Conservation (phyloP, 768 basidiomycete genomes). For the Kwoniella bestiolae region DNA sequence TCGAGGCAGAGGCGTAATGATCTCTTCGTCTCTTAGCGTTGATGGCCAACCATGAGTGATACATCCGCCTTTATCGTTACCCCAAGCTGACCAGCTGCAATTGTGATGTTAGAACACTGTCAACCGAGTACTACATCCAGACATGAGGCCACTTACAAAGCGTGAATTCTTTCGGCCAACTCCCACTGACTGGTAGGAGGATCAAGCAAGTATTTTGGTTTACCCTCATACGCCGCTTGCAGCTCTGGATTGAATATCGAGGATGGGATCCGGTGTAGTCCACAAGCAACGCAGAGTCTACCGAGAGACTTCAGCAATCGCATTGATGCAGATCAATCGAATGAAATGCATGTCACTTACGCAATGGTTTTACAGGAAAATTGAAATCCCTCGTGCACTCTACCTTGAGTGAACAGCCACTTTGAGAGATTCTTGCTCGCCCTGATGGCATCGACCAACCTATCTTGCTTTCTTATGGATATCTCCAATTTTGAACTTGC, state of each 20-base stretch:
- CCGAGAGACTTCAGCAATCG: not conserved
- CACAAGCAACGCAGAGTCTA: constrained; percentile 38
- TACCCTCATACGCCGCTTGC: not conserved
- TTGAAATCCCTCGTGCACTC: constrained; percentile 30
- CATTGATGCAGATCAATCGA: too few relatives aligned
- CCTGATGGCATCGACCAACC: constrained; percentile 39
- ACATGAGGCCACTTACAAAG: constrained; percentile 35
- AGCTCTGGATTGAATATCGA: not conserved
- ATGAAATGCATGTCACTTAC: constrained; percentile 9
- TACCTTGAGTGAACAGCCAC: constrained; percentile 33
- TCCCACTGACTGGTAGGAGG: constrained; percentile 35
- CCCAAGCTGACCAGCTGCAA: constrained; percentile 39
- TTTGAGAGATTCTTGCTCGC: constrained; percentile 34
- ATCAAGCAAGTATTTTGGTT: constrained; percentile 14
- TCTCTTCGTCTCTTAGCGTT: constrained; percentile 21
- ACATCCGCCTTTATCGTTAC: constrained; percentile 28
- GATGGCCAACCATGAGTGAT: constrained; percentile 28
- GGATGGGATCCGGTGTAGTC: constrained; percentile 33
- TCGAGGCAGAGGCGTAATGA: constrained; percentile 38
- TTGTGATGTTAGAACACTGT: not conserved
- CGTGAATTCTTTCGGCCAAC: constrained; percentile 37
- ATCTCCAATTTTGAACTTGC: constrained; percentile 31
- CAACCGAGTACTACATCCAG: not conserved
- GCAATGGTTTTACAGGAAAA: constrained; percentile 17
- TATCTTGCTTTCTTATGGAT: constrained; percentile 26